Percentiles rank a stretch among this genome's conserved stretches.
Conservation (phyloP, 225 moss, liverwort and hornwort genomes). For the Ulota crispa region DNA sequence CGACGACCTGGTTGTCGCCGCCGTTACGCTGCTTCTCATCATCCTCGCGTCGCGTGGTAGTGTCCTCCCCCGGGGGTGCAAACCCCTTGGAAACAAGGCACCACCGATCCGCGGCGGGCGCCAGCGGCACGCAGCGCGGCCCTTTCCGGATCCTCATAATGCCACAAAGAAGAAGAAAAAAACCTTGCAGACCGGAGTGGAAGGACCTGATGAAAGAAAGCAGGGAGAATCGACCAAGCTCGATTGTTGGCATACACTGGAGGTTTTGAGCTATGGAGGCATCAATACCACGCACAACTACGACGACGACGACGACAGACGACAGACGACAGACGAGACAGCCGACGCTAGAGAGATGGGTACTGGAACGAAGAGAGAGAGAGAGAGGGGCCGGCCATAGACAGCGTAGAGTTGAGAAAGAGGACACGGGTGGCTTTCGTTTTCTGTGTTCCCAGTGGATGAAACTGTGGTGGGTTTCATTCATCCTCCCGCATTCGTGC, state of each 20-base stretch:
- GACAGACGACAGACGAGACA: conserved; percentile 13
- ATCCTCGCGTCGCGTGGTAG: conserved; percentile 11
- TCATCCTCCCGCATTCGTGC: background rate
- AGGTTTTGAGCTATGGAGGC: conserved; percentile 31
- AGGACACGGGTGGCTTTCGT: conserved; percentile 41
- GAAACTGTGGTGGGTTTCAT: background rate
- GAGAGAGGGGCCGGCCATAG: conserved; percentile 29
- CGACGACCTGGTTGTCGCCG: background rate
- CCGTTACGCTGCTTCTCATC: conserved; percentile 1
- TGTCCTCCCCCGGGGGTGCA: background rate
- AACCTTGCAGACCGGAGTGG: background rate
- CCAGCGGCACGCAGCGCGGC: conserved; percentile 32
- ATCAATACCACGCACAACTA: conserved; percentile 6
- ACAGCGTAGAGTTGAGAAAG: conserved; percentile 26
- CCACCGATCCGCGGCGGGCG: conserved; percentile 22
- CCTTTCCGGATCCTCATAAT: conserved; percentile 54
- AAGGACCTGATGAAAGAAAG: background rate
- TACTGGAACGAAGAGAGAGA: conserved; percentile 3
- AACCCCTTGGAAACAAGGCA: conserved; percentile 22
- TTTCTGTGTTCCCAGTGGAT: background rate
- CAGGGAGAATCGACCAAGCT: background rate
- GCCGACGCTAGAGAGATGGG: background rate
- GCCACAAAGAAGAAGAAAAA: background rate
- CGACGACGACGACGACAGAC: conserved; percentile 4
- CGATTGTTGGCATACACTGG: conserved; percentile 9